Evolutionary conservation across 768 basidiomycete genomes (phyloP), one percentile per base, ranked within the genome.

Genomic region (Russula foetens): DNA sequence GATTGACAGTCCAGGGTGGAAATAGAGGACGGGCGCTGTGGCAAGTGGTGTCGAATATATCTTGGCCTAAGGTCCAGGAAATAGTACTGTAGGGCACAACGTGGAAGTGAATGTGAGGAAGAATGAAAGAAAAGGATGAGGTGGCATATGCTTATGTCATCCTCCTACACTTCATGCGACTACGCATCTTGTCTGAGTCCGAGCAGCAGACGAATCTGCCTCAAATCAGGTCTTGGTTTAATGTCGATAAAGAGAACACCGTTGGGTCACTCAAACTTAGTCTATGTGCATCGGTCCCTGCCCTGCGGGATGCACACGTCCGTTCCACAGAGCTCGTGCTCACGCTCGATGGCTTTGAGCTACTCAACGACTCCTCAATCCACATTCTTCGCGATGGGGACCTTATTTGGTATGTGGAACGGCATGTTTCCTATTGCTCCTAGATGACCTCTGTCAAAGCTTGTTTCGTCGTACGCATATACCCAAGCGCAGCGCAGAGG

Each of bases 281-380:
- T 7, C 26, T 66, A 46, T 66, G 65, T 31, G 46, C 26, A 7
- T 55, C 58, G 7, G 23, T 66, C 24, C 44, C 56, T 28, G 52
- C 56, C 23, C 43, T 66, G 24, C 63, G 59, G 26, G 63, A 66
- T 15, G 44, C 55, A 8, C 43, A 47, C 21, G 38, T 66, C 29
- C 52, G 7, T 19, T 28, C 38, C 14, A 31, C 5, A 19, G 63
- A 64, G 14, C 47, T 65, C 19, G 49, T 58, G 7, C 59, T 64
- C 33, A 44, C 53, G 4, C 56, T 66, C n/a, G 65, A 66, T n/a
- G 63, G 56, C 53, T 66, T 64, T 58, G 65, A 64, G 39, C 46
- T 66, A 8, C 63, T 66, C 8, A 53, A 58, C 26, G n/a, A 61
- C 31, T 28, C 63, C 8, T 12, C 56, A 24, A 38, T 61, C 24